Base-by-base conservation (phyloP, 2,329 filamentous ascomycete genomes). In the Aspergillus pseudotamarii region DNA sequence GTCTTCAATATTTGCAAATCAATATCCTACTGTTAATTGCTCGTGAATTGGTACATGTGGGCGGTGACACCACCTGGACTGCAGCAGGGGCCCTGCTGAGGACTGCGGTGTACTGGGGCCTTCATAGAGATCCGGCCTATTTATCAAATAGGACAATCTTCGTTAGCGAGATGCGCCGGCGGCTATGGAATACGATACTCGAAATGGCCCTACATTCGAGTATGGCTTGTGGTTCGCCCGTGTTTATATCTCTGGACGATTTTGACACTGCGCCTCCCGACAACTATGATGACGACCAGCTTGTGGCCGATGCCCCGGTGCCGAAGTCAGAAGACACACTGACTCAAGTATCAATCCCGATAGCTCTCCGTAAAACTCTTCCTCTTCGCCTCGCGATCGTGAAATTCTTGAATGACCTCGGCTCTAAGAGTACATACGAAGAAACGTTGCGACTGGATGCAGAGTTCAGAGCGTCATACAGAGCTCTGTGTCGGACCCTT, bases 1-100 rank as follows among this genome's bases (percentile, higher is more conserved):
- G 76, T 1, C 74, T 88, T 0, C 79, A 82, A 34, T 79, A 77
- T n/a, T 64, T 89, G 0, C 87, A 89, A 63, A 69, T 77, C 73
- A 63, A 72, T 11, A 72, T 78, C 8, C 70, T 82, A 0, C 66
- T 80, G 3, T 62, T 81, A 3, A 32, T 82, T 6, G 78, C 79
- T 14, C 74, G 76, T 19, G 75, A 81, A 54, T 57, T 67, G 6
- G 67, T 74, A 3, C 72, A 73, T 16, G 71, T 81, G 1, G 75
- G 75, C 6, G 74, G 71, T 16, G 73, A 75, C 54, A 63, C 77
- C 21, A 73, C 75, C 2, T 80, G 79, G 76, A 73, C 80, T 23
- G 75, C 78, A 0, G 71, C 72, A 3, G 80, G 79, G 1, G 67
- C 71, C 21, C 65, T 82, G 0, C 62, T 81, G 14, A 71, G 80